Percentiles rank a stretch among this genome's conserved stretches.
phyloP scores from a whole-genome alignment of 768 basidiomycete species.

The Porphyrellus cyaneotinctus region DNA sequence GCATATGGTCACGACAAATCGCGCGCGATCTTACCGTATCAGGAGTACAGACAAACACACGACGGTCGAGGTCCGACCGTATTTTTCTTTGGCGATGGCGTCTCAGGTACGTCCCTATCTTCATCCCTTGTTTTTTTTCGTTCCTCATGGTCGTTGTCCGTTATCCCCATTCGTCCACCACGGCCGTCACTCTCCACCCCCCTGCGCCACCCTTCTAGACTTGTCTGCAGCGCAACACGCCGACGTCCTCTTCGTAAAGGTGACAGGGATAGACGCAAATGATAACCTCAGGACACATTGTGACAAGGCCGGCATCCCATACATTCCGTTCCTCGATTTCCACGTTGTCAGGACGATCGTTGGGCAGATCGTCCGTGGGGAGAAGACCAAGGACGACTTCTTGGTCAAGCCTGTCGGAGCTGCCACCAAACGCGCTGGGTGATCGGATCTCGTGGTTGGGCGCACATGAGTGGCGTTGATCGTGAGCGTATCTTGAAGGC shows the following conservation, averaged over 20 bases:
- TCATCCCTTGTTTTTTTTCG: not conserved
- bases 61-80: conserved; percentile 52
- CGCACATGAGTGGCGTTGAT: not conserved
- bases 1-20: conserved; percentile 96
- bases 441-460: not conserved
- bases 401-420: conserved; percentile 8
- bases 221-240: conserved; percentile 91
- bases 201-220: conserved; percentile 43
- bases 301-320: conserved; percentile 69
- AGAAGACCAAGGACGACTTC: conserved; percentile 32
- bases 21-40: conserved; percentile 87
- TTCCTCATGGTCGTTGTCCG: not conserved
- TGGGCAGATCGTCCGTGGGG: conserved; percentile 65
- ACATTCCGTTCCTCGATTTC: conserved; percentile 77
- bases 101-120: conserved; percentile 60
- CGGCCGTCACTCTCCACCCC: not conserved
- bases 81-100: conserved; percentile 98
- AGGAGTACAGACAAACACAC: conserved; percentile 36
- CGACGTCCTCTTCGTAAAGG: conserved; percentile 93
- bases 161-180: not conserved
- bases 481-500: not conserved
- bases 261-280: conserved; percentile 59
- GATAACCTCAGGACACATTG: conserved; percentile 89
- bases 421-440: not conserved
- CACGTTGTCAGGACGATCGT: conserved; percentile 56